These are phyloP conservation scores for Apostasia ramifera DNA, from an alignment of 106 monocot genomes.

Conservation along the genomic window DNA sequence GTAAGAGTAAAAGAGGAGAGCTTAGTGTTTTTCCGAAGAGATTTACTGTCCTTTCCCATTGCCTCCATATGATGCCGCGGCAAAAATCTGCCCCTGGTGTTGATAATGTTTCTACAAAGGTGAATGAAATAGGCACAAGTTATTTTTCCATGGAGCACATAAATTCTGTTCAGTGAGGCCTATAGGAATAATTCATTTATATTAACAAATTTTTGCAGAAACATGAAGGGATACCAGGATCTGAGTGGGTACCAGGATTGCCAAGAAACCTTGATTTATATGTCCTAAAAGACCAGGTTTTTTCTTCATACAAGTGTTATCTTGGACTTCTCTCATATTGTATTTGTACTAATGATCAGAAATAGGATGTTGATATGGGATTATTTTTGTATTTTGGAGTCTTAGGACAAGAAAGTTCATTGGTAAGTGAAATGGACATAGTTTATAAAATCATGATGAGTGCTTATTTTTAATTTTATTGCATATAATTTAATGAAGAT, in stretches of 20 bases:
- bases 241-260: slow-evolving; percentile 72
- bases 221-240: slow-evolving; percentile 25
- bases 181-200: too few relatives aligned
- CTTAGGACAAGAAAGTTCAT: too few relatives aligned
- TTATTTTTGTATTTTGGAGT: too few relatives aligned
- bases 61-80: slow-evolving; percentile 98
- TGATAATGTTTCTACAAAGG: slow-evolving; percentile 34
- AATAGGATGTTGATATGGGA: too few relatives aligned
- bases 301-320: not conserved
- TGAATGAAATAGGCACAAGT: not conserved
- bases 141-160: too few relatives aligned
- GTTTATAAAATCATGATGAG: too few relatives aligned
- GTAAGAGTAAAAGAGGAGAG: slow-evolving; percentile 92
- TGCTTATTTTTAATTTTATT: too few relatives aligned
- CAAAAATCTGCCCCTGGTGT: slow-evolving; percentile 46
- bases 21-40: slow-evolving; percentile 79
- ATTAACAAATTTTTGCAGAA: slow-evolving; percentile 20
- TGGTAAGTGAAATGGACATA: too few relatives aligned
- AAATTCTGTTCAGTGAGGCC: too few relatives aligned
- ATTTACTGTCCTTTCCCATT: slow-evolving; percentile 75
- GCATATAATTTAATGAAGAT: too few relatives aligned
- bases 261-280: slow-evolving; percentile 78
- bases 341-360: too few relatives aligned
- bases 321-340: too few relatives aligned
- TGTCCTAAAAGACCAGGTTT: slow-evolving; percentile 91